phyloP scores from a whole-genome alignment of 2,329 filamentous ascomycete species.

The Aspergillus sojae region DNA sequence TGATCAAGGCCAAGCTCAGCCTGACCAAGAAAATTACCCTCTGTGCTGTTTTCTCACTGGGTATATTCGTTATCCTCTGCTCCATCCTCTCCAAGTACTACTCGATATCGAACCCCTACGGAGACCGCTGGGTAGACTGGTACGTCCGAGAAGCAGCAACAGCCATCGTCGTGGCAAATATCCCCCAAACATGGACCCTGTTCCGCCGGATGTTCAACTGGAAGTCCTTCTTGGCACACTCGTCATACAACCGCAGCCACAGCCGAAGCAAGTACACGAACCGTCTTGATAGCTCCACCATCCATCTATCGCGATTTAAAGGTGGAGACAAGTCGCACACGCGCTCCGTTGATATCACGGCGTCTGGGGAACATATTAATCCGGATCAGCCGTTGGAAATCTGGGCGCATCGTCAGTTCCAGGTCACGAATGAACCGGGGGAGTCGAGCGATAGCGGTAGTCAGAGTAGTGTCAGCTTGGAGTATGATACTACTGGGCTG shows the following conservation, averaged over 20 bases:
- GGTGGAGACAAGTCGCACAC: slow-evolving; percentile 11
- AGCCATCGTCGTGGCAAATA: slow-evolving; percentile 62
- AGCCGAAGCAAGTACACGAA: slow-evolving; percentile 13
- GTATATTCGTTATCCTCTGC: slow-evolving; percentile 59
- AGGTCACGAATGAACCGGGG: slow-evolving; percentile 21
- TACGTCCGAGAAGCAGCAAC: slow-evolving; percentile 63
- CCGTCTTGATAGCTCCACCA: slow-evolving; percentile 13
- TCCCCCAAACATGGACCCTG: slow-evolving; percentile 63
- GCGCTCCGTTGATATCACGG: slow-evolving; percentile 11
- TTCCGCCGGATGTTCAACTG: slow-evolving; percentile 52
- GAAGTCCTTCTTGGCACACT: slow-evolving; percentile 31
- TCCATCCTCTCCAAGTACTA: slow-evolving; percentile 65
- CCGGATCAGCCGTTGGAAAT: slow-evolving; percentile 18
- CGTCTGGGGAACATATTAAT: slow-evolving; percentile 16
- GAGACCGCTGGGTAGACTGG: slow-evolving; percentile 61
- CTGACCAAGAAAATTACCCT: slow-evolving; percentile 56
- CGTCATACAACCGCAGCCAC: slow-evolving; percentile 15
- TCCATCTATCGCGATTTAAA: slow-evolving; percentile 18
- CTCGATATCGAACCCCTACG: slow-evolving; percentile 61
- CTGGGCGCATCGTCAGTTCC: slow-evolving; percentile 23
- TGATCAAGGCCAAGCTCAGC: slow-evolving; percentile 45
- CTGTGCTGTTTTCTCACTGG: slow-evolving; percentile 59
- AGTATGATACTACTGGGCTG: slow-evolving; percentile 2
- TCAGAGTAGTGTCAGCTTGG: slow-evolving; percentile 9
- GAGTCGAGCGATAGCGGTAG: slow-evolving; percentile 8